Conservation (phyloP, 352 stramenopile genomes). For the Detonula confervacea region DNA sequence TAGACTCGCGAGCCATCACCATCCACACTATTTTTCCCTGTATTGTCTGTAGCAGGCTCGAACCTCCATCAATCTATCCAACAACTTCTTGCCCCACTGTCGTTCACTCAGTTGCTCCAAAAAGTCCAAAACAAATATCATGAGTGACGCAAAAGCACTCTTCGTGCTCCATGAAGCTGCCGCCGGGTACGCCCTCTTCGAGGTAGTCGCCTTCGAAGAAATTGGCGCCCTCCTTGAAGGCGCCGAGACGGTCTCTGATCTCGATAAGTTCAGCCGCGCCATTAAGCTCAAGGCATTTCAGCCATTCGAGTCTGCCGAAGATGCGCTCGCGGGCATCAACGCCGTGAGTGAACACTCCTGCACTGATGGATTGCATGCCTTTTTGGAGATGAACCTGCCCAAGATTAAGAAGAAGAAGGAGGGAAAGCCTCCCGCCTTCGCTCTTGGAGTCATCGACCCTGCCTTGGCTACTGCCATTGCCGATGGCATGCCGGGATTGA, state of each 20-base stretch:
- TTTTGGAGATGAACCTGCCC: conserved; percentile 99
- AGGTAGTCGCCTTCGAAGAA: conserved; percentile 98
- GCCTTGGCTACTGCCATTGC: conserved; percentile 93
- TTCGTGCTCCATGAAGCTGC: conserved; percentile 94
- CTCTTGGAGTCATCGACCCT: conserved; percentile 91
- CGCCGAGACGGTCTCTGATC: conserved; percentile 89
- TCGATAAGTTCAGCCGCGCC: conserved; percentile 94
- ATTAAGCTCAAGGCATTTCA: conserved; percentile 99
- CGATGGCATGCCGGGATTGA: conserved; percentile 90
- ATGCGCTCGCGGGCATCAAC: conserved; percentile 99
- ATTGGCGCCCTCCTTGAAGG: conserved; percentile 87
- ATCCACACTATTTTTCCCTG: no score
- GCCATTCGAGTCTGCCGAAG: conserved; percentile 98
- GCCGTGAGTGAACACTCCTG: conserved; percentile 90
- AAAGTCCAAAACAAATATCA: no score
- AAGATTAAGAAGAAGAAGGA: conserved; percentile 92
- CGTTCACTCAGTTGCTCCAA: no score
- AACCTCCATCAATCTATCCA: no score
- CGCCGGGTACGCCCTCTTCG: conserved; percentile 98
- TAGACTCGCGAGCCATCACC: no score
- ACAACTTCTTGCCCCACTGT: no score
- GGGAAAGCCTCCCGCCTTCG: conserved; percentile 66
- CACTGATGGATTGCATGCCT: conserved; percentile 88
- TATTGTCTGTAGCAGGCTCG: no score
- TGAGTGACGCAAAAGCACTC: conserved; percentile 73